Base-by-base conservation (phyloP, 257 asterid species). In the Penstemon newberryi region DNA sequence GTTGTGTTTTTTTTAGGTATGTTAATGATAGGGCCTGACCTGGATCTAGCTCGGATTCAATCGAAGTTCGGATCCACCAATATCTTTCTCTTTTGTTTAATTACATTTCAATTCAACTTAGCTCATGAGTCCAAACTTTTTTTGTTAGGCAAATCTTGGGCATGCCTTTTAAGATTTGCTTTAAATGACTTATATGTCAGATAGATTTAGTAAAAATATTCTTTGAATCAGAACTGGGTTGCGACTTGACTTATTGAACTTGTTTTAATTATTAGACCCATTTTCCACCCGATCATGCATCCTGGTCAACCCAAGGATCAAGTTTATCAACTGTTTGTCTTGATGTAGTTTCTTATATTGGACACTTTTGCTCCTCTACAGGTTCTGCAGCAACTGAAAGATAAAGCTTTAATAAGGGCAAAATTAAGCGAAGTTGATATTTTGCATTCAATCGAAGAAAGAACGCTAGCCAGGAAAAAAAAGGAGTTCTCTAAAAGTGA, bases 341-440 rank as follows among this genome's bases (percentile, higher is more conserved):
- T 11, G 61, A 8, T 15, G 15, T 56, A 49, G 49, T n/a, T 9
- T 57, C 1, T 18, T 53, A 52, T 46, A 25, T 45, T 47, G 53
- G 19, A 15, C 66, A 15, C 43, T 38, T 4, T n/a, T n/a, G n/a
- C n/a, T n/a, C n/a, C 40, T 18, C 5, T 37, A n/a, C 79, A 94
- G 97, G 96, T 88, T 59, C 69, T 90, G 73, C 81, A 62, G 63
- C 90, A 91, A 65, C 87, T 94, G 49, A 94, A 94, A 76, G 89
- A 84, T 6, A 94, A 87, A 67, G 99, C 99, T 61, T 63, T 94
- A 71, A 79, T 0, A 67, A 83, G 96, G 74, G 96, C 96, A 0
- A 84, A 65, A 6, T 25, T 89, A 73, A 89, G 84, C 1, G 95
- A 87, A 68, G 96, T 79, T 2, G 88, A 85, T 9, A 72, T 93